Evolutionary conservation across 768 basidiomycete species (phyloP).

Genomic region (Termitomyces sp.): DNA sequence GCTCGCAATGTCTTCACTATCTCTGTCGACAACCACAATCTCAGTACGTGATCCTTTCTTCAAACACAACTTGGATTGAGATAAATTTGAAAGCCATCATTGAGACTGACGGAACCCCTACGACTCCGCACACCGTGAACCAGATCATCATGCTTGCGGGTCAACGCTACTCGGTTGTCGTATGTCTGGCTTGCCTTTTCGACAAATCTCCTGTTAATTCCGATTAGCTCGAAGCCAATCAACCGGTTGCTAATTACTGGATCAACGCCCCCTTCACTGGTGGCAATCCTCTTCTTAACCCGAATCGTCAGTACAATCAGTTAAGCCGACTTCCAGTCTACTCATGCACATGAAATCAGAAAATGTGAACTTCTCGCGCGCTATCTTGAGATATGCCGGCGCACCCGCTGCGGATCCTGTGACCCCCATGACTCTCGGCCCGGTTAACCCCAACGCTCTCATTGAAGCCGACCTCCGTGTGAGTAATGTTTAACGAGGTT

Average conservation of each 20-base stretch:
- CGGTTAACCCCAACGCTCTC: slow-evolving; percentile 17
- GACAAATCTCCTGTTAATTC: slow-evolving; percentile 7
- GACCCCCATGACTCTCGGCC: slow-evolving; percentile 17
- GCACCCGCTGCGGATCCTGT: slow-evolving; percentile 24
- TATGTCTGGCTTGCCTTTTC: slow-evolving; percentile 13
- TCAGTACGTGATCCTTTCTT: slow-evolving; percentile 11
- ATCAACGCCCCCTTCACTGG: slow-evolving; percentile 24
- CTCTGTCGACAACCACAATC: slow-evolving; percentile 28
- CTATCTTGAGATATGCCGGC: slow-evolving; percentile 29
- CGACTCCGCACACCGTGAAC: slow-evolving; percentile 22
- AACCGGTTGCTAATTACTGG: slow-evolving; percentile 37
- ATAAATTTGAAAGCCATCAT: slow-evolving; percentile 19
- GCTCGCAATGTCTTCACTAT: slow-evolving; percentile 38
- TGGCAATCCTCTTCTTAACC: slow-evolving; percentile 17
- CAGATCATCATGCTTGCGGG: slow-evolving; percentile 32
- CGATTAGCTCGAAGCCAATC: slow-evolving; percentile 25
- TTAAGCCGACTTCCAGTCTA: not conserved
- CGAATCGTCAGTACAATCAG: slow-evolving; percentile 13
- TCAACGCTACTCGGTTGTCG: slow-evolving; percentile 37
- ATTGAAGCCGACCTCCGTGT: slow-evolving; percentile 19
- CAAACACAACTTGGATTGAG: not conserved
- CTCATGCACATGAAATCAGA: slow-evolving; percentile 9
- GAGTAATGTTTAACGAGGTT: not conserved
- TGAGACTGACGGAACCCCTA: slow-evolving; percentile 28
- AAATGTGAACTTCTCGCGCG: slow-evolving; percentile 25